phyloP scores from a whole-genome alignment of 148 eudicot genomes.

The Cornus florida region DNA sequence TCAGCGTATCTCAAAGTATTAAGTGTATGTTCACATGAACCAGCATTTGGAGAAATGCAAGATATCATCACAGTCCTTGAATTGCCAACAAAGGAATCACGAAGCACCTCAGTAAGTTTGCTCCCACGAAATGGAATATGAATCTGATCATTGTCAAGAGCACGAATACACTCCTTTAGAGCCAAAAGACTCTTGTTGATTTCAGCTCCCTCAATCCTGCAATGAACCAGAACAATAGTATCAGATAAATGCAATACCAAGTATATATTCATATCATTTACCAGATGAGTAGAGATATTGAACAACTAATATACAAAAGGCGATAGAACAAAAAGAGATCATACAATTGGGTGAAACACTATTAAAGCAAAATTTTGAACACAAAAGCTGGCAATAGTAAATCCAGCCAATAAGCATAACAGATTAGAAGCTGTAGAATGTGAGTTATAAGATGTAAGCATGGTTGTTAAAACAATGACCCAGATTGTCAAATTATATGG shows the following conservation, averaged over 20 bases:
- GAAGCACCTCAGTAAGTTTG: constrained; percentile 99
- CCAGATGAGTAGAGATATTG: neutral
- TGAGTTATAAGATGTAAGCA: too few relatives aligned
- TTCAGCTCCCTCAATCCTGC: constrained; percentile 99
- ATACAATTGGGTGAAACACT: too few relatives aligned
- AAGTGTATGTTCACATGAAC: constrained; percentile 97
- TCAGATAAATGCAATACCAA: neutral
- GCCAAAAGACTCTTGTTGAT: constrained; percentile 97
- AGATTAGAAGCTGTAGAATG: too few relatives aligned
- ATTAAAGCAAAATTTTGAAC: too few relatives aligned
- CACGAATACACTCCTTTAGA: constrained; percentile 98
- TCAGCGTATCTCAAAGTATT: constrained; percentile 99
- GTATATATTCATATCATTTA: too few relatives aligned
- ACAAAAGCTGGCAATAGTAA: too few relatives aligned
- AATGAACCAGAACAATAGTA: constrained; percentile 14
- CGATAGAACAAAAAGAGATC: too few relatives aligned
- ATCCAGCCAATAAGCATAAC: neutral
- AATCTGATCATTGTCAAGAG: constrained; percentile 94
- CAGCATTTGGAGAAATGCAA: constrained; percentile 93
- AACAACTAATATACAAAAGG: neutral
- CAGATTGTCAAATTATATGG: too few relatives aligned
- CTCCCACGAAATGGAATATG: constrained; percentile 99
- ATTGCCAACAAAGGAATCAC: constrained; percentile 98
- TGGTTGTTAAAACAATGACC: too few relatives aligned
- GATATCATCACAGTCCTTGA: constrained; percentile 99